Base-by-base conservation (phyloP, 1,284 basidiomycete species). In the Ustilago crameri region DNA sequence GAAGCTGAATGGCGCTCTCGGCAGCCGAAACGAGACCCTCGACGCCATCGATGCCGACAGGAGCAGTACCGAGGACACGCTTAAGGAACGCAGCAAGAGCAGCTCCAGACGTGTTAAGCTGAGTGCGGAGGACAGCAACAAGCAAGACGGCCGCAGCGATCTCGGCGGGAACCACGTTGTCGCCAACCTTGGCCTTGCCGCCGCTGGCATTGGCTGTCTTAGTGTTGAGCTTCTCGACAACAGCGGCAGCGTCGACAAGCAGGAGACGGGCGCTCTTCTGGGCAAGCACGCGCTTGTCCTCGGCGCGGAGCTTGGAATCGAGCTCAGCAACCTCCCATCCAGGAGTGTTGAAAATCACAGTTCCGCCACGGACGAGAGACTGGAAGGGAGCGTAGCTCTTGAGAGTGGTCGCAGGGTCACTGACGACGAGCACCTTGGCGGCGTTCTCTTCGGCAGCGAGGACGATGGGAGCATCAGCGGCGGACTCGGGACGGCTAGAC, bases 241-340 rank as follows among this genome's bases (percentile, higher is more conserved):
- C 71, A n/a, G 58, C 52, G 17, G 62, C 60, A 15, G 79, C 70
- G 38, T 83, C 79, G 44, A 83, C 47, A 35, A 80, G 70, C 48
- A 70, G 55, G 42, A 83, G 60, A 9, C 70, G 57, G 20, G 72
- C 79, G 35, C 72, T 64, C 60, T 71, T 74, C 54, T 62, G 58
- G 24, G 81, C 81, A 15, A 83, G 61, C 14, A 66, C 64, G 9
- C 69, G 71, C 69, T 76, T 76, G 72, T 82, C 81, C 46, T 68
- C 74, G 34, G 79, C 75, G 22, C 67, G 67, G 24, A 83, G 75
- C 68, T 75, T 73, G 38, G 69, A 74, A 30, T 70, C 64, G 37
- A 83, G 71, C 63, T 82, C 81, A 32, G 76, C 74, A 15, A 65
- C 54, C 37, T 76, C 75, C 80, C 79, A 80, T 17, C 74, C 76